phyloP scores from a whole-genome alignment of 352 stramenopile genomes.

The Phytophthora citricola region DNA sequence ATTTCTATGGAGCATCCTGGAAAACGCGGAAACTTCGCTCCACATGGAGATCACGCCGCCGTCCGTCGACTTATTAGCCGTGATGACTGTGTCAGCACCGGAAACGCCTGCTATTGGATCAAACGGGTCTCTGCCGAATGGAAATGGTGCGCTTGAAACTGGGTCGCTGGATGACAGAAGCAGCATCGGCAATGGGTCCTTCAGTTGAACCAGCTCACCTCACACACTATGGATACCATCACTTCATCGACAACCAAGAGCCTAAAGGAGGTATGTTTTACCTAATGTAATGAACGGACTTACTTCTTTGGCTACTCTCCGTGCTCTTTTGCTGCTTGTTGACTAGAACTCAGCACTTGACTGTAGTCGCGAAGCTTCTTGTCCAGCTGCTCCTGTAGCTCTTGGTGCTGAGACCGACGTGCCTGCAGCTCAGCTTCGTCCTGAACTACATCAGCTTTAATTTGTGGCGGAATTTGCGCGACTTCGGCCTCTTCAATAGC shows the following conservation, averaged over 20 bases:
- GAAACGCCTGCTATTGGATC: slow-evolving; percentile 30
- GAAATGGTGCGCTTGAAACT: slow-evolving; percentile 29
- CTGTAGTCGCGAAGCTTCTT: slow-evolving; percentile 50
- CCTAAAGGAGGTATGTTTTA: slow-evolving; percentile 30
- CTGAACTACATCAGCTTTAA: neutral
- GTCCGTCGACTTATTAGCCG: slow-evolving; percentile 64
- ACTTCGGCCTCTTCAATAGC: slow-evolving; percentile 2
- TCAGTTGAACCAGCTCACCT: slow-evolving; percentile 32
- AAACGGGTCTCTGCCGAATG: slow-evolving; percentile 46
- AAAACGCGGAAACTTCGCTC: slow-evolving; percentile 54
- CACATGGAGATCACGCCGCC: slow-evolving; percentile 57
- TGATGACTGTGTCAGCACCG: slow-evolving; percentile 63
- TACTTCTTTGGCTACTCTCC: slow-evolving; percentile 24
- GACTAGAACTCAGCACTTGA: slow-evolving; percentile 28
- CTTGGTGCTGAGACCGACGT: slow-evolving; percentile 42
- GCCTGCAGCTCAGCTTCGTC: slow-evolving; percentile 8
- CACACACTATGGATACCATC: slow-evolving; percentile 30
- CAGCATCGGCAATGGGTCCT: slow-evolving; percentile 44
- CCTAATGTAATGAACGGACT: slow-evolving; percentile 41
- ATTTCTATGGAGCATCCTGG: slow-evolving; percentile 53
- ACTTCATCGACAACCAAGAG: slow-evolving; percentile 22
- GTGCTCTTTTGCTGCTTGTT: slow-evolving; percentile 1
- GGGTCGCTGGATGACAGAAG: slow-evolving; percentile 39
- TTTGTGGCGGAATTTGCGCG: neutral
- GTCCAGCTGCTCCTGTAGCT: slow-evolving; percentile 43